Percentiles rank a stretch among this genome's conserved stretches.
These are phyloP conservation scores for Chaetomium cochliodes DNA, from an alignment of 495 filamentous ascomycete species.

Conservation along the genomic window DNA sequence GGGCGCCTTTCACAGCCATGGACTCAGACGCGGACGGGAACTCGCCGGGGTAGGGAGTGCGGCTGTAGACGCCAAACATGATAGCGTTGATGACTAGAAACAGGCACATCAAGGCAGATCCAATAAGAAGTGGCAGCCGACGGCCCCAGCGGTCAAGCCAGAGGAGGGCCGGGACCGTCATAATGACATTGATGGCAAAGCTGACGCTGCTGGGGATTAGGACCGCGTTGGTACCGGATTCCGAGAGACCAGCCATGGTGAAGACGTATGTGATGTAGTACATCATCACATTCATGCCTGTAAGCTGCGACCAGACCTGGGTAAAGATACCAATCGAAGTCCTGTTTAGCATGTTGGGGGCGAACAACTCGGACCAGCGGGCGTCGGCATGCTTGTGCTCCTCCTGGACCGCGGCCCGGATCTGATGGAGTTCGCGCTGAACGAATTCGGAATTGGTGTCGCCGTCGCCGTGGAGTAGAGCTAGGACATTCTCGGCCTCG, in stretches of 20 bases:
- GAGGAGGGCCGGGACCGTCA: constrained; percentile 56
- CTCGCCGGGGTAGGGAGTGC: constrained; percentile 37
- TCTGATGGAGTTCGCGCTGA: constrained; percentile 64
- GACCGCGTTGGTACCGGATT: constrained; percentile 44
- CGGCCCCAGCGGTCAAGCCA: constrained; percentile 62
- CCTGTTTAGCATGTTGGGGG: constrained; percentile 69
- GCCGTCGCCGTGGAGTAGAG: constrained; percentile 66
- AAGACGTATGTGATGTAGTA: constrained; percentile 66
- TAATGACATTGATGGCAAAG: constrained; percentile 67
- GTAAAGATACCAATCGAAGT: constrained; percentile 73
- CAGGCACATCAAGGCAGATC: constrained; percentile 64
- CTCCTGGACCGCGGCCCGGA: constrained; percentile 67
- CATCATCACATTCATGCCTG: constrained; percentile 81
- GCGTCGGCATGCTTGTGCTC: constrained; percentile 62
- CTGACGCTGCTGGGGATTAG: constrained; percentile 70
- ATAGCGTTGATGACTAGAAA: constrained; percentile 71
- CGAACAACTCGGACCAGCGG: constrained; percentile 67
- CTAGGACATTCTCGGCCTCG: constrained; percentile 61
- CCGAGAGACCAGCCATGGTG: constrained; percentile 65
- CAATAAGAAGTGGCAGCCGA: constrained; percentile 61
- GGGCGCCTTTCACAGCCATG: constrained; percentile 52
- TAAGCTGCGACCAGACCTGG: constrained; percentile 82
- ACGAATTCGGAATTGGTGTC: constrained; percentile 63
- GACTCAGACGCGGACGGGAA: constrained; percentile 45
- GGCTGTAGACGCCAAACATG: constrained; percentile 55